Evolutionary conservation across 2,329 filamentous ascomycete species (phyloP).

Genomic region (Calonectria ilicicola): DNA sequence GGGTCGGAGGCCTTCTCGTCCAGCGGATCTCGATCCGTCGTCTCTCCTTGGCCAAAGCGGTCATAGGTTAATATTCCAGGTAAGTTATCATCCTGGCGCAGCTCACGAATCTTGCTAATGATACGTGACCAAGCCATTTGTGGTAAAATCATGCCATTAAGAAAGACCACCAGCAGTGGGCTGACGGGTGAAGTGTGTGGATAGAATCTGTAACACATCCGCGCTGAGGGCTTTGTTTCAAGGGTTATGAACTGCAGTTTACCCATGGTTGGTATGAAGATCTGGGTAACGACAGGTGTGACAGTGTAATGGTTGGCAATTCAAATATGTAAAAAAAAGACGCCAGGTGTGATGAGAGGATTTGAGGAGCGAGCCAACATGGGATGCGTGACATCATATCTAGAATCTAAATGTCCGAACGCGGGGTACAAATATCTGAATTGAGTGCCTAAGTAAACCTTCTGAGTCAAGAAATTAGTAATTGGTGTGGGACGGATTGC

Average conservation of each 20-base stretch:
- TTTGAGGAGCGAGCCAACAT: neutral
- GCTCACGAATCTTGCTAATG: slow-evolving; percentile 17
- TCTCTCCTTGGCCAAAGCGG: slow-evolving; percentile 66
- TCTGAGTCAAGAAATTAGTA: neutral
- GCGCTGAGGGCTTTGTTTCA: slow-evolving; percentile 31
- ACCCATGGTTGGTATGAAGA: neutral
- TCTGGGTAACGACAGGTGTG: neutral
- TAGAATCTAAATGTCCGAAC: neutral
- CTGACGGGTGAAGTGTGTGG: neutral
- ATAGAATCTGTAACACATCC: slow-evolving; percentile 32
- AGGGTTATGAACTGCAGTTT: slow-evolving; percentile 20
- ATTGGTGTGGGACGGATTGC: neutral
- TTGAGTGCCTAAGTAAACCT: neutral
- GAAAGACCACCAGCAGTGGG: slow-evolving; percentile 34
- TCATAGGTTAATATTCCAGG: slow-evolving; percentile 65
- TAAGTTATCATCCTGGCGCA: neutral
- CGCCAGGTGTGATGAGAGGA: neutral
- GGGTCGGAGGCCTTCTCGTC: slow-evolving; percentile 52
- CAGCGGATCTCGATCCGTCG: slow-evolving; percentile 56
- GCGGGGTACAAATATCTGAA: neutral
- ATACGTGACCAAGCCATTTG: slow-evolving; percentile 31
- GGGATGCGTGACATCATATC: neutral
- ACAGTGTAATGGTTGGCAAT: neutral
- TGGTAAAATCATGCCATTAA: slow-evolving; percentile 39
- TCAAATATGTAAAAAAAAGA: neutral